Evolutionary conservation across 352 stramenopile genomes (phyloP), one percentile per base, ranked within the genome.

Genomic region (Phytophthora hybrid): DNA sequence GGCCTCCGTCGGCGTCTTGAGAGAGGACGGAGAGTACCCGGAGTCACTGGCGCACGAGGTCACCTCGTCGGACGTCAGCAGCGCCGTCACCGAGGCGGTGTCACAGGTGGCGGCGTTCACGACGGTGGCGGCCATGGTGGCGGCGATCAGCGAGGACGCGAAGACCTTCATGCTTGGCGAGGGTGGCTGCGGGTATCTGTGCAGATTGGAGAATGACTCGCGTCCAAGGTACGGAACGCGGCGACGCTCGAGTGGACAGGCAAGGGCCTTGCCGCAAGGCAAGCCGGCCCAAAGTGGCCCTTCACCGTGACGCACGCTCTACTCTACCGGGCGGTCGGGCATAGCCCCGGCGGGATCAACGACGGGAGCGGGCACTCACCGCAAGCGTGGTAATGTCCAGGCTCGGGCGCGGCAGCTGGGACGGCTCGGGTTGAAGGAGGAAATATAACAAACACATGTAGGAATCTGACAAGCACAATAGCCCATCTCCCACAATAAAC

Each of bases 111-210:
- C 68, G 26, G 75, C 78, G 68, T 34, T 67, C 51, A 59, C 74
- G 23, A 60, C 49, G 44, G 71, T 64, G 19, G 58, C 26, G 16
- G 64, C 31, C 53, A 78, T 49, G 49, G 72, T 64, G 64, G 60
- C 66, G 41, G 61, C 61, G 19, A 74, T 26, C 63, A 81, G 39
- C 5, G 52, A 62, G 60, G 61, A 55, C 9, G 59, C 37, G 23
- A 77, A 73, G 44, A 71, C 59, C 74, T 81, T 79, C 74, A 84
- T 84, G 61, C 21, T 66, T 53, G 19, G 16, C 47, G 61, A n/a
- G 61, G 21, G 29, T 52, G 53, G 51, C 8, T 59, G 31, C 16
- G 23, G 19, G 56, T 71, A 75, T 75, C 61, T 75, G 62, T 52
- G 23, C 61, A 75, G 62, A 71, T 71, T 70, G 68, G 46, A 66